Base-by-base conservation (phyloP, 2,329 filamentous ascomycete genomes). In the Periglandula ipomoeae region DNA sequence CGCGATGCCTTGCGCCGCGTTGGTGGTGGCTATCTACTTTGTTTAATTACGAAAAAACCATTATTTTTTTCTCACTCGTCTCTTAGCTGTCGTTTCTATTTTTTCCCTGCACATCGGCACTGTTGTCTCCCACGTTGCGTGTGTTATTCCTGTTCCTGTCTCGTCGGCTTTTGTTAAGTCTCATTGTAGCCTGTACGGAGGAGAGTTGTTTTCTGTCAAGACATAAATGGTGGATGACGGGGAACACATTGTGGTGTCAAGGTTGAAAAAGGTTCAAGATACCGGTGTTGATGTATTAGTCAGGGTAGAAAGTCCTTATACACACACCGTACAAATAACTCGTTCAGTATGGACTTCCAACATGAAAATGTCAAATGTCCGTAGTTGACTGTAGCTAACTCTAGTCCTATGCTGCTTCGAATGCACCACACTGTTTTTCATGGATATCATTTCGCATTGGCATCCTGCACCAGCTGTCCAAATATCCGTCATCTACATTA, bases 1-100 rank as follows among this genome's bases (percentile, higher is more conserved):
- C 22, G 11, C 23, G 34, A 20, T 30, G 34, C 9, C 23, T 11
- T 27, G 60, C 52, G 58, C 57, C 50, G 59, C 59, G 58, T 59
- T 49, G 59, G 65, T 59, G 68, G 67, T 63, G 66, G 65, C 65
- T 66, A 69, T 68, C 68, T 73, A 74, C 68, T 65, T 71, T 74
- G 70, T 74, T 73, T 74, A 74, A 74, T 74, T 67, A 71, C 60
- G 67, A 70, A 67, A 63, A 55, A 61, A 53, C 20, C 32, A 41
- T 32, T 37, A 53, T 59, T 61, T 63, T 61, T 58, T 49, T 22
- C 22, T 42, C 19, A 43, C 39, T 41, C 27, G 38, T 42, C 51
- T 24, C 23, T 41, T 48, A 47, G 24, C 19, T 41, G 44, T 49
- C 50, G 35, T 48, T 48, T 55, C 19, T 17, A 13, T 26, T 26